Percentiles rank a stretch among this genome's conserved stretches.
Evolutionary conservation across 163 green algal genomes (phyloP).

Genomic region (Chlorella variabilis): DNA sequence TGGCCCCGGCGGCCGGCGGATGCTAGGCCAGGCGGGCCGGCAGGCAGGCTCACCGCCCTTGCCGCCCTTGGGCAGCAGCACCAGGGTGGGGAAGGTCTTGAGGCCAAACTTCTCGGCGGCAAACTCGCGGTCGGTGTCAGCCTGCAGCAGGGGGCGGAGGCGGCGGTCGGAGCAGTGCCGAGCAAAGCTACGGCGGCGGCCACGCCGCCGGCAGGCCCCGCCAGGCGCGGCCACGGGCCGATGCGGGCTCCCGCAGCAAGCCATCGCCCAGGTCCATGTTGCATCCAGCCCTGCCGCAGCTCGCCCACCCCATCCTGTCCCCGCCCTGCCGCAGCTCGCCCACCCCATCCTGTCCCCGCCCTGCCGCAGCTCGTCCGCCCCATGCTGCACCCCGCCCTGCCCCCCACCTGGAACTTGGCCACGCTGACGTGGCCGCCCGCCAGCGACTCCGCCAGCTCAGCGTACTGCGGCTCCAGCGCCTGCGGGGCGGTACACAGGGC

Average conservation of each 20-base stretch:
- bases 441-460: constrained; percentile 73
- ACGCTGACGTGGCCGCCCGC: constrained; percentile 70
- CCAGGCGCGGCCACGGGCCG: too few relatives aligned
- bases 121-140: constrained; percentile 92
- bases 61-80: constrained; percentile 79
- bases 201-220: too few relatives aligned
- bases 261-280: too few relatives aligned
- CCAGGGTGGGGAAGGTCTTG: constrained; percentile 93
- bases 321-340: too few relatives aligned
- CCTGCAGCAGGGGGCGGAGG: constrained; percentile 54
- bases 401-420: constrained; percentile 90
- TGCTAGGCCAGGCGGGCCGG: not conserved
- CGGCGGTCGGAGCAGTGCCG: not conserved
- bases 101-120: constrained; percentile 78
- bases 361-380: too few relatives aligned
- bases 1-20: too few relatives aligned
- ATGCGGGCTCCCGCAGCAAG: too few relatives aligned
- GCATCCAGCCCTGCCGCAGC: too few relatives aligned
- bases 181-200: too few relatives aligned
- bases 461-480: constrained; percentile 80
- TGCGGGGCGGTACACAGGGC: constrained; percentile 44
- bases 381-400: not conserved
- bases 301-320: too few relatives aligned
- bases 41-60: constrained; percentile 19
- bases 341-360: too few relatives aligned